A percentile compares a stretch with the other conserved stretches of the same genome.
Conservation (phyloP, 2,329 filamentous ascomycete species). For the Xenosphaeropsis pyriputrescens region DNA sequence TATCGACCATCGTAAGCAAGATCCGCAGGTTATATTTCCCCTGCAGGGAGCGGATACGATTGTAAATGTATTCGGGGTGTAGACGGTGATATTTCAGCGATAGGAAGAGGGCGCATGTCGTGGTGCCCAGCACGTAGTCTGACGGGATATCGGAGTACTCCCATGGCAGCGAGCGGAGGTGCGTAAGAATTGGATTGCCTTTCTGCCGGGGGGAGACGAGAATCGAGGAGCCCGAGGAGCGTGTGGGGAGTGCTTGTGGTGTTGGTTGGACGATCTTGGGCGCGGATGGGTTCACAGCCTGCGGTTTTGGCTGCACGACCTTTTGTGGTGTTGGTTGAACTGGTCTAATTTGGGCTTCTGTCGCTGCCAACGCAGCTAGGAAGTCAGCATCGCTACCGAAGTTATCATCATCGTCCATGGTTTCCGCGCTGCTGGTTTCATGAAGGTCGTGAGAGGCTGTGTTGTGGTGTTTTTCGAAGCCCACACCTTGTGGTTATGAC, state of each 20-base stretch:
- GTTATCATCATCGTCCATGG: slow-evolving; percentile 33
- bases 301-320: slow-evolving; percentile 27
- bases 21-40: slow-evolving; percentile 80
- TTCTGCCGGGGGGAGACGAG: slow-evolving; percentile 86
- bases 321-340: slow-evolving; percentile 36
- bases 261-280: slow-evolving; percentile 69
- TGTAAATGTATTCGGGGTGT: slow-evolving; percentile 96
- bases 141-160: slow-evolving; percentile 95
- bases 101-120: slow-evolving; percentile 83
- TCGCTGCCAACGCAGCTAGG: slow-evolving; percentile 37
- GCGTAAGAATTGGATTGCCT: slow-evolving; percentile 81
- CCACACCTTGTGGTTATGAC: no score
- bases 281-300: slow-evolving; percentile 12
- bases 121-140: slow-evolving; percentile 78
- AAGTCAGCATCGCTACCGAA: slow-evolving; percentile 43
- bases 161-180: slow-evolving; percentile 74
- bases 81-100: slow-evolving; percentile 94
- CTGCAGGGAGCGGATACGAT: slow-evolving; percentile 70
- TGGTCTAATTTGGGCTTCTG: slow-evolving; percentile 24
- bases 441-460: no score
- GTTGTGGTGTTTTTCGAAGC: no score
- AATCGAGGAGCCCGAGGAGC: slow-evolving; percentile 57
- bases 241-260: slow-evolving; percentile 65
- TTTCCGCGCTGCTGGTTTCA: no score
- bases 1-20: slow-evolving; percentile 84